A percentile compares a stretch with the other conserved stretches of the same genome.
phyloP scores from a whole-genome alignment of 495 filamentous ascomycete genomes.

The Coniosporium apollinis region DNA sequence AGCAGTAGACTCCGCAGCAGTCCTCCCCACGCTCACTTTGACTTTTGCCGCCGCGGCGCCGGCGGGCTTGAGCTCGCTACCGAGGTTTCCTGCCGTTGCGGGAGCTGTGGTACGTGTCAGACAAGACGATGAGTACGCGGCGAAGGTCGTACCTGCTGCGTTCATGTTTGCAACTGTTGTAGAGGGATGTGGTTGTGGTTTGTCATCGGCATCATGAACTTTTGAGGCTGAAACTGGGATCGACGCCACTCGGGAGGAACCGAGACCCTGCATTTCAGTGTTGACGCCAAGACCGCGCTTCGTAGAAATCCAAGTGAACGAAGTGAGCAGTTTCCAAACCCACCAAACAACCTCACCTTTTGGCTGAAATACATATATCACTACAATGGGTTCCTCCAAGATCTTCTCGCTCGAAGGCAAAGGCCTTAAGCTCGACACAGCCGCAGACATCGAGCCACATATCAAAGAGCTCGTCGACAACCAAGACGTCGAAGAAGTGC shows the following conservation, averaged over 20 bases:
- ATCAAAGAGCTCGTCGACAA: conserved; percentile 54
- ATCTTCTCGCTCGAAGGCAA: conserved; percentile 82
- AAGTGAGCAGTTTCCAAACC: no score
- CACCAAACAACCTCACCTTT: not conserved
- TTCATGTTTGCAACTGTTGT: conserved; percentile 9
- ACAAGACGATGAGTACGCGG: not conserved
- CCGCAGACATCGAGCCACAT: conserved; percentile 72
- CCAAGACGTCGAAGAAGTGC: conserved; percentile 65
- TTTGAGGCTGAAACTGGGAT: no score
- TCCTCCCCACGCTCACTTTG: conserved; percentile 27
- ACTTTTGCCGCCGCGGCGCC: conserved; percentile 31
- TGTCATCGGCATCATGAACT: no score
- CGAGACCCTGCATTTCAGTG: no score
- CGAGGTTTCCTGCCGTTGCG: conserved; percentile 23
- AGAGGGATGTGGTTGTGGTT: not conserved
- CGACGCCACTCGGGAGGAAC: no score
- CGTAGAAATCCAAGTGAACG: no score
- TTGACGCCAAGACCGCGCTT: no score
- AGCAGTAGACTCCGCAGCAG: not conserved
- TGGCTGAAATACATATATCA: conserved; percentile 2
- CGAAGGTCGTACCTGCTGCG: conserved; percentile 11
- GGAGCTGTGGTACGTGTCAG: conserved; percentile 6
- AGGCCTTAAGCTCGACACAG: conserved; percentile 77
- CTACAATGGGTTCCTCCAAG: conserved; percentile 40
- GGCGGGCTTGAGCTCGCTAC: conserved; percentile 25